Percentiles rank a stretch among this genome's conserved stretches.
Conservation (phyloP, 2,329 filamentous ascomycete genomes). For the Xylariaceae sp. region DNA sequence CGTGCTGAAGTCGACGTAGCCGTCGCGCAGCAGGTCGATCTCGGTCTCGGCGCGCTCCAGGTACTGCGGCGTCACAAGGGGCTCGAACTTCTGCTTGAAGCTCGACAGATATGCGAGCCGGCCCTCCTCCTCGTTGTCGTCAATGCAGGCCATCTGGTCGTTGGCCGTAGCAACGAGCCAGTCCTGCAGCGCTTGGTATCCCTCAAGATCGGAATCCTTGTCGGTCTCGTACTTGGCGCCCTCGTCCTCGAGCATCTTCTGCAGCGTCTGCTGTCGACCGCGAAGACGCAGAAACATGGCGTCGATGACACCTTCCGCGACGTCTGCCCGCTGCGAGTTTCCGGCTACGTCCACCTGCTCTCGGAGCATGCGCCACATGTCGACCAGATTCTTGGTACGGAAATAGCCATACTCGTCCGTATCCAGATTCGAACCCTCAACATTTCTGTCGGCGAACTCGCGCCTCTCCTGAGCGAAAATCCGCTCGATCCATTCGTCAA, state of each 20-base stretch:
- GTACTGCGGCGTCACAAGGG: constrained; percentile 73
- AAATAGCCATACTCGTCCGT: constrained; percentile 85
- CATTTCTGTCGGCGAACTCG: constrained; percentile 70
- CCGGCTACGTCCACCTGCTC: constrained; percentile 84
- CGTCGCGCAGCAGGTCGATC: constrained; percentile 69
- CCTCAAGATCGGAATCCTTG: constrained; percentile 48
- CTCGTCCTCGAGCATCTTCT: constrained; percentile 82
- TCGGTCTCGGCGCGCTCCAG: constrained; percentile 67
- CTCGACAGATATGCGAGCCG: constrained; percentile 75
- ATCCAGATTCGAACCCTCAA: constrained; percentile 70
- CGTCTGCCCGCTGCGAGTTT: constrained; percentile 78
- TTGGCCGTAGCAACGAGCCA: constrained; percentile 97
- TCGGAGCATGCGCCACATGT: constrained; percentile 95
- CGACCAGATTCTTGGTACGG: constrained; percentile 82
- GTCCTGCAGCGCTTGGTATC: constrained; percentile 77
- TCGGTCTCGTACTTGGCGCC: constrained; percentile 61
- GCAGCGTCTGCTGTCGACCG: constrained; percentile 75
- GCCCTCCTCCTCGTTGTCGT: constrained; percentile 73
- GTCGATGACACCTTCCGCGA: constrained; percentile 91
- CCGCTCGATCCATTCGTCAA: constrained; percentile 96
- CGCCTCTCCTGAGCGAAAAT: constrained; percentile 78
- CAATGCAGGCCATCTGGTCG: constrained; percentile 97
- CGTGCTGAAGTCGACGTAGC: constrained; percentile 90
- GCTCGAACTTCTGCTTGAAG: constrained; percentile 77
- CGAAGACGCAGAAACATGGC: constrained; percentile 89